phyloP scores from a whole-genome alignment of 306 rosid species.

The Trifolium subterraneum region DNA sequence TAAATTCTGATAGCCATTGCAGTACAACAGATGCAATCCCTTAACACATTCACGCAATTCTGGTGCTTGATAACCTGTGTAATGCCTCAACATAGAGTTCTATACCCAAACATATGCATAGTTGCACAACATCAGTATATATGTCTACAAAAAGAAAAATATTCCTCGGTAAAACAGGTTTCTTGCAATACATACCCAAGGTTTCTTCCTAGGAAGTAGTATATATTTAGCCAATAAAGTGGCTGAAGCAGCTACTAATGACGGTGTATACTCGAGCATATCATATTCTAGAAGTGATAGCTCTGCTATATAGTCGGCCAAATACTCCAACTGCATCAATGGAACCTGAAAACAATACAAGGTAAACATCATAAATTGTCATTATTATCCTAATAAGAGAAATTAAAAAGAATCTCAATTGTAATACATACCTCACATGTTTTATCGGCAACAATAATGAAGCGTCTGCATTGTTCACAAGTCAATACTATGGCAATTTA shows the following conservation, averaged over 20 bases:
- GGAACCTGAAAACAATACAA: slow-evolving; percentile 53
- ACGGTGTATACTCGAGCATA: slow-evolving; percentile 62
- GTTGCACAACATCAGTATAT: slow-evolving; percentile 29
- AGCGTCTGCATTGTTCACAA: slow-evolving; percentile 54
- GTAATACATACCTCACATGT: slow-evolving; percentile 58
- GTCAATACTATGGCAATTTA: slow-evolving; percentile 37
- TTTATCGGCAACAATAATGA: slow-evolving; percentile 51
- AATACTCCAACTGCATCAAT: slow-evolving; percentile 54
- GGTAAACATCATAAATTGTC: slow-evolving; percentile 14
- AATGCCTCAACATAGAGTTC: slow-evolving; percentile 62
- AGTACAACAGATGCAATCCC: slow-evolving; percentile 55
- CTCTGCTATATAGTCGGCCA: slow-evolving; percentile 63
- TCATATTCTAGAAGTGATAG: slow-evolving; percentile 63
- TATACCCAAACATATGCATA: slow-evolving; percentile 41
- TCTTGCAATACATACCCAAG: slow-evolving; percentile 64
- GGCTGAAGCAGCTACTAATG: slow-evolving; percentile 70
- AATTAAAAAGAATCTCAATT: slow-evolving; percentile 19
- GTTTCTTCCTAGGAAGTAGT: slow-evolving; percentile 53
- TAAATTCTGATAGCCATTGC: slow-evolving; percentile 46
- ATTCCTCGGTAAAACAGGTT: slow-evolving; percentile 25
- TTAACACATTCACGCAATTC: slow-evolving; percentile 63
- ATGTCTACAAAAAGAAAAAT: slow-evolving; percentile 30
- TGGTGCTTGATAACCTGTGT: slow-evolving; percentile 58
- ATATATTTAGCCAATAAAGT: slow-evolving; percentile 72
- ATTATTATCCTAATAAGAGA: background rate